Conservation (phyloP, 2,329 filamentous ascomycete species). For the Sclerotiophoma versabilis region DNA sequence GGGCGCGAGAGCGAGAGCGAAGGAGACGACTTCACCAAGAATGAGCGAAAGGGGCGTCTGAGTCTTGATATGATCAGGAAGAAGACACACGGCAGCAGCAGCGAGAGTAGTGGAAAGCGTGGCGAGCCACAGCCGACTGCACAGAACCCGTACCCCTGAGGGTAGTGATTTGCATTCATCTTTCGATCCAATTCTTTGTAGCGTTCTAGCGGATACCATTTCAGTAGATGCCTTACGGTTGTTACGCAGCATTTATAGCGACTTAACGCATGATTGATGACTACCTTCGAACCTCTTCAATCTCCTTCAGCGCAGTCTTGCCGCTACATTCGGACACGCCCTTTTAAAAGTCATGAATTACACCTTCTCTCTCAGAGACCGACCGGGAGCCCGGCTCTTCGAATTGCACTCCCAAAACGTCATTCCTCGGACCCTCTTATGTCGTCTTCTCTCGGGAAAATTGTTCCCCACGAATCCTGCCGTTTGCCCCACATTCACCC, state of each 20-base stretch:
- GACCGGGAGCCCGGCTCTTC: neutral
- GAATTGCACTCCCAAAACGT: neutral
- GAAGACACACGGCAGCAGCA: constrained; percentile 17
- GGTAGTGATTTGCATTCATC: neutral
- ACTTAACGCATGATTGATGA: too few species aligned
- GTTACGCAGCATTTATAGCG: neutral
- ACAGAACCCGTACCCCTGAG: constrained; percentile 12
- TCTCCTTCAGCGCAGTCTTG: too few species aligned
- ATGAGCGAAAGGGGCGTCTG: constrained; percentile 25
- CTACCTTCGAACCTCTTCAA: too few species aligned
- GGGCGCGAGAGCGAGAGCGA: constrained; percentile 50
- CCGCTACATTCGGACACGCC: too few species aligned
- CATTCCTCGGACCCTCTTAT: neutral
- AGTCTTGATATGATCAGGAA: constrained; percentile 27
- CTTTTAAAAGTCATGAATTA: too few species aligned
- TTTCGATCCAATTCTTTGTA: constrained; percentile 2
- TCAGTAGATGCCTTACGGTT: neutral
- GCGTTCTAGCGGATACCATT: constrained; percentile 18
- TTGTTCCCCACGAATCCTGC: constrained; percentile 16
- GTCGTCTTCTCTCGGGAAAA: constrained; percentile 8
- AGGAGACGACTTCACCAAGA: constrained; percentile 25
- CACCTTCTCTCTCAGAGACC: too few species aligned
- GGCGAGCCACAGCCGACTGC: constrained; percentile 13
- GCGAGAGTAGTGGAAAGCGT: constrained; percentile 23
- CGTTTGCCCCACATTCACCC: constrained; percentile 6